Evolutionary conservation across 2,329 filamentous ascomycete genomes (phyloP).

Genomic region (Colletotrichum tamarilloi): DNA sequence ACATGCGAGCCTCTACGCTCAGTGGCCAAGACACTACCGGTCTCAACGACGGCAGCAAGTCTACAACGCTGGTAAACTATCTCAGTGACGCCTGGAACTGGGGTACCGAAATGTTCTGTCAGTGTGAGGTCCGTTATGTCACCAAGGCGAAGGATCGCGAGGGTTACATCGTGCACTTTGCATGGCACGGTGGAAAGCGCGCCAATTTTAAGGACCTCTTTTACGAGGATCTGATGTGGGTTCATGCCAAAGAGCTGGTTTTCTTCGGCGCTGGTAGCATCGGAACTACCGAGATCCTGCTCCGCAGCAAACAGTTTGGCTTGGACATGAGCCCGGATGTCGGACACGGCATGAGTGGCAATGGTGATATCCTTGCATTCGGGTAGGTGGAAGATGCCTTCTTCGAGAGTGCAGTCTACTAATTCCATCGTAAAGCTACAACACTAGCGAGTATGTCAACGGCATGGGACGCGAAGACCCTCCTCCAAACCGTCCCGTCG

Average conservation of each 20-base stretch:
- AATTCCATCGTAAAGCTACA: constrained; percentile 56
- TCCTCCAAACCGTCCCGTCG: constrained; percentile 62
- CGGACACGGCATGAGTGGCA: constrained; percentile 72
- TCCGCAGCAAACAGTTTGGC: constrained; percentile 69
- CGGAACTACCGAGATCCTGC: constrained; percentile 73
- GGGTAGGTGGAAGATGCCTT: constrained; percentile 52
- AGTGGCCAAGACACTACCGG: constrained; percentile 73
- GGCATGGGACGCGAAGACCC: constrained; percentile 62
- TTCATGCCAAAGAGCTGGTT: constrained; percentile 71
- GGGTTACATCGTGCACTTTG: constrained; percentile 74
- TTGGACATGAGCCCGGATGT: constrained; percentile 67
- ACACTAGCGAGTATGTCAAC: constrained; percentile 67
- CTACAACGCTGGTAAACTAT: constrained; percentile 73
- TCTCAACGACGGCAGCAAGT: constrained; percentile 76
- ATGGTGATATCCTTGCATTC: constrained; percentile 75
- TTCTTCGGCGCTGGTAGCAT: constrained; percentile 76
- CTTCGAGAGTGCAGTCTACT: too few species aligned
- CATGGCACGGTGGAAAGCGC: constrained; percentile 70
- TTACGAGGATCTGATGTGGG: constrained; percentile 73
- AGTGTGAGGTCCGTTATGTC: constrained; percentile 73
- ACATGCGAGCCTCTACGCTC: constrained; percentile 69
- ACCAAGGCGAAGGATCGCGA: constrained; percentile 58
- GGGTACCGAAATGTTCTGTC: constrained; percentile 78
- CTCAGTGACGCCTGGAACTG: constrained; percentile 77
- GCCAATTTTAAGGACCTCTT: constrained; percentile 64